Evolutionary conservation across 2,329 filamentous ascomycete species (phyloP).

Genomic region (Alternaria sp.): DNA sequence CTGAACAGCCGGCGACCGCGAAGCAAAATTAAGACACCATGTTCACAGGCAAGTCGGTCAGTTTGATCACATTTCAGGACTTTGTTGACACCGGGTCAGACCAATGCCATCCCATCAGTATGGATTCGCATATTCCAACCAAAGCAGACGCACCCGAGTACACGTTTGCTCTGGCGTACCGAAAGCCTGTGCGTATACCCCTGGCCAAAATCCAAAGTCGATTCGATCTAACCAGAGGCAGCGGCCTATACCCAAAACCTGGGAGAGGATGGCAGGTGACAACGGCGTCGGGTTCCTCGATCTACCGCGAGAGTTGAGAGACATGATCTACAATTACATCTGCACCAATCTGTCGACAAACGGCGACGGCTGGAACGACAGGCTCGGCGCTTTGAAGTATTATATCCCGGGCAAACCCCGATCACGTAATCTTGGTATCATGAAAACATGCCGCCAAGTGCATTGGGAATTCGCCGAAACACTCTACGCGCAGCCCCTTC

Average conservation of each 20-base stretch:
- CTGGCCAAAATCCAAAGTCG: accelerated
- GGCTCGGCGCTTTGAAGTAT: no score
- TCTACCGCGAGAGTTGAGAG: not conserved
- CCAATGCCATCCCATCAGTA: not conserved
- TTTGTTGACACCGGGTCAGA: no score
- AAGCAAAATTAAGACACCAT: not conserved
- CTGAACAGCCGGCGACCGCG: not conserved
- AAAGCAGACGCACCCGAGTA: not conserved
- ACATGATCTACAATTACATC: not conserved
- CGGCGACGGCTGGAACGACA: not conserved
- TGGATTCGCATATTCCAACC: not conserved
- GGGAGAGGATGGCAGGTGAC: not conserved
- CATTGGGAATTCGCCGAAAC: not conserved
- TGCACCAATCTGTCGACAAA: not conserved
- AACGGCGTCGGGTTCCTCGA: not conserved
- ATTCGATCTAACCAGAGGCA: not conserved
- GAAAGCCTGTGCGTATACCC: not conserved
- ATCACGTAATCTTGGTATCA: no score
- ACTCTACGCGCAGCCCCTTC: not conserved
- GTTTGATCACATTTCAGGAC: no score
- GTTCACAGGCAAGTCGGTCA: no score
- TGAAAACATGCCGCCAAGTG: not conserved
- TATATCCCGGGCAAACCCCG: no score
- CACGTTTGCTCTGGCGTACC: not conserved
- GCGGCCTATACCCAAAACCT: not conserved